Conservation (phyloP, 441 rosid species). For the Lepidium campestre region DNA sequence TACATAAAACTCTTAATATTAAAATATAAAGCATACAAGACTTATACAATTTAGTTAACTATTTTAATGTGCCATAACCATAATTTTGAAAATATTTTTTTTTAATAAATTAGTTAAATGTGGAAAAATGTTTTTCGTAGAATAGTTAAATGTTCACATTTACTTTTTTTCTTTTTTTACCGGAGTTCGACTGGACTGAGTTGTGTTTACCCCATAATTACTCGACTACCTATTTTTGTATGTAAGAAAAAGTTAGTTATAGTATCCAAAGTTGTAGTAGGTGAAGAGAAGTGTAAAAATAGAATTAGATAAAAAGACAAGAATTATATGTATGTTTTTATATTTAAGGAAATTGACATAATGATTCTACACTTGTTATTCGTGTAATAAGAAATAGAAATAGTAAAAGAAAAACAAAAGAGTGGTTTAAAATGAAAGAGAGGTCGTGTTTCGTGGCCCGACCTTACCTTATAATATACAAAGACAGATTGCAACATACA, state of each 20-base stretch:
- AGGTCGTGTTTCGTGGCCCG: slow-evolving; percentile 10
- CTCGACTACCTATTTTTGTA: too few species aligned
- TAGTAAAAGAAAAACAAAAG: not conserved
- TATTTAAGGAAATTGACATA: not conserved
- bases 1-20: too few species aligned
- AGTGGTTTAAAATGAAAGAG: slow-evolving; percentile 17
- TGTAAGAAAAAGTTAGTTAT: not conserved
- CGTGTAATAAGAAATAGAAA: not conserved
- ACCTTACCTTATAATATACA: slow-evolving; percentile 16
- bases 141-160: too few species aligned
- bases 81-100: too few species aligned
- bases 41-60: not conserved
- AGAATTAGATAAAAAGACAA: not conserved
- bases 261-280: not conserved
- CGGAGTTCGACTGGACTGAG: too few species aligned
- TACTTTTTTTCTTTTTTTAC: too few species aligned
- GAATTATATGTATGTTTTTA: not conserved
- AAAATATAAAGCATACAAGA: too few species aligned
- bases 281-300: not conserved
- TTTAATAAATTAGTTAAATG: too few species aligned
- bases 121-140: too few species aligned
- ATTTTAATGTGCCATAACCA: too few species aligned
- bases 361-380: not conserved
- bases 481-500: slow-evolving; percentile 22
- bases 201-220: too few species aligned